phyloP scores from a whole-genome alignment of 2,329 filamentous ascomycete species.

The Trichoderma sp. region DNA sequence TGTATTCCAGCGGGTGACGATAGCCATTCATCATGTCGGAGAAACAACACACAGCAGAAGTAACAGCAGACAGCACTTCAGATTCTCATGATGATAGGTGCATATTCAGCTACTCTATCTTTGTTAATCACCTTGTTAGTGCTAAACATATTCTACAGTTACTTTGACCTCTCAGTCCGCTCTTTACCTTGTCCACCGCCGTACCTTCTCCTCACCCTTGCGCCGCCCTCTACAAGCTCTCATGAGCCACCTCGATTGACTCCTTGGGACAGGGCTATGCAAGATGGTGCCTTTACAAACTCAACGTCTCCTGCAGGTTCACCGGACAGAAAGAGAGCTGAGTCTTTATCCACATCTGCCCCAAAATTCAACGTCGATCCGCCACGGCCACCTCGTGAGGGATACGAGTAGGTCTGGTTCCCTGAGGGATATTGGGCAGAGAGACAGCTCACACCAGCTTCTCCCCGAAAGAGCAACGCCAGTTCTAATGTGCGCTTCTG shows the following conservation, averaged over 20 bases:
- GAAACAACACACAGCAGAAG: slow-evolving; percentile 2
- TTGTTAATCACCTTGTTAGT: neutral
- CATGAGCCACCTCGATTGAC: neutral
- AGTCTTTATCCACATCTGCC: neutral
- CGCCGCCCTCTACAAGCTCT: slow-evolving; percentile 9
- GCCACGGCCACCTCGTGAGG: slow-evolving; percentile 53
- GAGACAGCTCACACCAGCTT: slow-evolving; percentile 37
- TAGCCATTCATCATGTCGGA: slow-evolving; percentile 25
- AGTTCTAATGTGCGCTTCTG: slow-evolving; percentile 37
- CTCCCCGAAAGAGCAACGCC: slow-evolving; percentile 34
- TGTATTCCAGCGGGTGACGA: neutral
- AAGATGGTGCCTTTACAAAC: slow-evolving; percentile 19
- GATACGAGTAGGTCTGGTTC: slow-evolving; percentile 63
- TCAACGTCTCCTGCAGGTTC: neutral
- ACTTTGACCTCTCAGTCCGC: slow-evolving; percentile 33
- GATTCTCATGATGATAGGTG: slow-evolving; percentile 29
- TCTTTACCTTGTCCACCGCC: slow-evolving; percentile 23
- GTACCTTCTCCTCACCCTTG: slow-evolving; percentile 24
- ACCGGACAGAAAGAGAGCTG: neutral
- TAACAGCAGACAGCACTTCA: slow-evolving; percentile 1
- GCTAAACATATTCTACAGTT: slow-evolving; percentile 27
- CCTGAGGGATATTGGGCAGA: slow-evolving; percentile 64
- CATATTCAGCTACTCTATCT: neutral
- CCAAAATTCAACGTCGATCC: slow-evolving; percentile 45
- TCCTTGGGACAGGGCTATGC: slow-evolving; percentile 17